Percentiles rank a stretch among this genome's conserved stretches.
phyloP scores from a whole-genome alignment of 2,329 filamentous ascomycete genomes.

The Teratosphaeria destructans region DNA sequence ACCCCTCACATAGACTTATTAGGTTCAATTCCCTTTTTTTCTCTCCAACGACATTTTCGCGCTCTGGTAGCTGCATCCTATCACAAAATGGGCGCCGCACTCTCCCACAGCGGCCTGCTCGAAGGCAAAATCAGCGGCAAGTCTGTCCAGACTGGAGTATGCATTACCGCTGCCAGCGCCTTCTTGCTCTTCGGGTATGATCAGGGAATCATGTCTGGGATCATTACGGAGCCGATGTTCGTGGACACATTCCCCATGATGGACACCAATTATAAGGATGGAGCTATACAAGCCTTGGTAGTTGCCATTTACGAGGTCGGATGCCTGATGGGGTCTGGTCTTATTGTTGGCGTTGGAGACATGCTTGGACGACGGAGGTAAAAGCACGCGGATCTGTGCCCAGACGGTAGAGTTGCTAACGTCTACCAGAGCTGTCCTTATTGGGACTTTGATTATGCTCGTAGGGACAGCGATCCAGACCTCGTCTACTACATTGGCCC shows the following conservation, averaged over 20 bases:
- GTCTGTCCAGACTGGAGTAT: not conserved
- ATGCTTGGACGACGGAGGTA: not conserved
- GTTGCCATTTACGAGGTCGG: not conserved
- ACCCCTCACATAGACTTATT: not conserved
- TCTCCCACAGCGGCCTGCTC: not conserved
- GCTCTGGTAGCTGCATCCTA: not conserved
- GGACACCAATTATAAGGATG: not conserved
- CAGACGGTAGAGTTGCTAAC: not conserved
- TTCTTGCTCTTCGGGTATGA: not conserved
- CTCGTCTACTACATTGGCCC: slow-evolving; percentile 9
- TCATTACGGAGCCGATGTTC: not conserved
- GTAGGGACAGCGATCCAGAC: not conserved
- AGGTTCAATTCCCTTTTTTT: no score
- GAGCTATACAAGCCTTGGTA: not conserved
- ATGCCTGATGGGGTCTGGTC: not conserved
- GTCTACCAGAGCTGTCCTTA: not conserved
- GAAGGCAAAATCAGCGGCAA: not conserved
- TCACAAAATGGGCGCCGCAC: not conserved
- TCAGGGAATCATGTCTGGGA: not conserved
- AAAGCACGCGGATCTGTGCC: not conserved
- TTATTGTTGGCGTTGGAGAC: not conserved
- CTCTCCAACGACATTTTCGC: not conserved
- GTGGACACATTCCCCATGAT: not conserved
- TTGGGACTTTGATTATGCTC: not conserved
- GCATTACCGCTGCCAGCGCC: not conserved